Percentiles rank a stretch among this genome's conserved stretches.
phyloP scores from a whole-genome alignment of 208 protist genomes.

The Trypanosoma scelopori region DNA sequence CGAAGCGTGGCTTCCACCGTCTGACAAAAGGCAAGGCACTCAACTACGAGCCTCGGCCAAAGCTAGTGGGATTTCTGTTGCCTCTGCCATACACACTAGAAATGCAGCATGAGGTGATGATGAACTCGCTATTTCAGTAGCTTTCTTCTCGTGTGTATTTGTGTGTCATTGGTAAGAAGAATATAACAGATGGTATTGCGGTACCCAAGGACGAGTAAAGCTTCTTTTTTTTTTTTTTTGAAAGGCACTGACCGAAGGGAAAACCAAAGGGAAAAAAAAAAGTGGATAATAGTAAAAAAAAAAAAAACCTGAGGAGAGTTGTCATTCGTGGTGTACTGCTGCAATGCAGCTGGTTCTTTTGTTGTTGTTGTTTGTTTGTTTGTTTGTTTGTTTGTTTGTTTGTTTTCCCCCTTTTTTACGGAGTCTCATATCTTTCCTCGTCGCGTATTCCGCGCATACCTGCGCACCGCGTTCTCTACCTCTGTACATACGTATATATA shows the following conservation, averaged over 20 bases:
- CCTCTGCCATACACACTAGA: constrained; percentile 52
- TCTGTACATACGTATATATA: too few relatives aligned
- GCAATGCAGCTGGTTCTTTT: too few relatives aligned
- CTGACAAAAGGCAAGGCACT: constrained; percentile 82
- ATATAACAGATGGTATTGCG: too few relatives aligned
- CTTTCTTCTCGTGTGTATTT: background rate
- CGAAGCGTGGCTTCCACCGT: constrained; percentile 71
- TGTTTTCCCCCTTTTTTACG: too few relatives aligned
- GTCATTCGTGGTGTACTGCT: too few relatives aligned
- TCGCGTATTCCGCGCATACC: too few relatives aligned
- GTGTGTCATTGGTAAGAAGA: background rate
- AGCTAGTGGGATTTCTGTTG: constrained; percentile 81
- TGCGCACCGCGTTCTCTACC: too few relatives aligned
- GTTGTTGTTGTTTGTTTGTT: too few relatives aligned
- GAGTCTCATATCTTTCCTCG: too few relatives aligned
- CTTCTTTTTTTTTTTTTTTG: constrained; percentile 11
- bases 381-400: too few relatives aligned
- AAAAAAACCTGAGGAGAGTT: too few relatives aligned
- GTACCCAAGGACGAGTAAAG: too few relatives aligned
- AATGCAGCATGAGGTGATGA: constrained; percentile 67
- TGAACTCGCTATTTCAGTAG: constrained; percentile 82
- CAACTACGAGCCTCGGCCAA: constrained; percentile 76
- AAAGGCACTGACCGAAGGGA: background rate
- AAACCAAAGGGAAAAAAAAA: background rate
- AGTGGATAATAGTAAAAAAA: constrained; percentile 2